Conservation (phyloP, 2,329 filamentous ascomycete genomes). For the Colletotrichum aenigma region DNA sequence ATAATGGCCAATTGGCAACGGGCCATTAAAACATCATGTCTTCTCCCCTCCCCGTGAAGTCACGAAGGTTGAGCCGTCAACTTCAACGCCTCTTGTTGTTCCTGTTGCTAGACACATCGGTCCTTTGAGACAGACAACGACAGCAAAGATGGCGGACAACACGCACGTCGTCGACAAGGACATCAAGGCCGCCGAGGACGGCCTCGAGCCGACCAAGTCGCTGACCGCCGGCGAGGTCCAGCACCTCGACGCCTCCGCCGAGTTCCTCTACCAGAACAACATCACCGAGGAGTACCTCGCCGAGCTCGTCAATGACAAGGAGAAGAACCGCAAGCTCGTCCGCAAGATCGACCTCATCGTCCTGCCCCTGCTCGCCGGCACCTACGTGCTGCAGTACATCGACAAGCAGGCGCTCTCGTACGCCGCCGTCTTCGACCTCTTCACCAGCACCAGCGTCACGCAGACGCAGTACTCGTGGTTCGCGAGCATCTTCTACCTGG, state of each 20-base stretch:
- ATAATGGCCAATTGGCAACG: slow-evolving; percentile 9
- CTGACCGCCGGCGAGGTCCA: slow-evolving; percentile 8
- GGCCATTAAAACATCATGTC: slow-evolving; percentile 1
- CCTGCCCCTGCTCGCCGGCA: slow-evolving; percentile 55
- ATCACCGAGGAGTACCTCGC: slow-evolving; percentile 45
- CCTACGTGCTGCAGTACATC: slow-evolving; percentile 58
- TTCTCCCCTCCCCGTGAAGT: not conserved
- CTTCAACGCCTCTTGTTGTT: not conserved
- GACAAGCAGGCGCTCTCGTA: slow-evolving; percentile 61
- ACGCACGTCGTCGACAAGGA: not conserved
- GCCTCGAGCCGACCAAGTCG: slow-evolving; percentile 18
- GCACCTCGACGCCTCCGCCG: slow-evolving; percentile 50
- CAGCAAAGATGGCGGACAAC: not conserved
- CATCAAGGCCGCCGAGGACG: slow-evolving; percentile 6
- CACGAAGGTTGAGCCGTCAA: not conserved
- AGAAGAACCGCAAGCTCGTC: slow-evolving; percentile 31
- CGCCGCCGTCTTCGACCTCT: slow-evolving; percentile 60
- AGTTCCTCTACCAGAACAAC: slow-evolving; percentile 53
- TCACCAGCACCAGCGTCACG: slow-evolving; percentile 51
- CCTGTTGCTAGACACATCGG: not conserved
- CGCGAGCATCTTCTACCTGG: slow-evolving; percentile 62
- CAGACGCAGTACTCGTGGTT: slow-evolving; percentile 56
- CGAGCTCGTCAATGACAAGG: slow-evolving; percentile 47
- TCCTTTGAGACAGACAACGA: not conserved
- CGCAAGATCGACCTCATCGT: slow-evolving; percentile 54